These are phyloP conservation scores for Cordyceps pruinosa DNA, from an alignment of 2,329 filamentous ascomycete genomes.

Conservation along the genomic window DNA sequence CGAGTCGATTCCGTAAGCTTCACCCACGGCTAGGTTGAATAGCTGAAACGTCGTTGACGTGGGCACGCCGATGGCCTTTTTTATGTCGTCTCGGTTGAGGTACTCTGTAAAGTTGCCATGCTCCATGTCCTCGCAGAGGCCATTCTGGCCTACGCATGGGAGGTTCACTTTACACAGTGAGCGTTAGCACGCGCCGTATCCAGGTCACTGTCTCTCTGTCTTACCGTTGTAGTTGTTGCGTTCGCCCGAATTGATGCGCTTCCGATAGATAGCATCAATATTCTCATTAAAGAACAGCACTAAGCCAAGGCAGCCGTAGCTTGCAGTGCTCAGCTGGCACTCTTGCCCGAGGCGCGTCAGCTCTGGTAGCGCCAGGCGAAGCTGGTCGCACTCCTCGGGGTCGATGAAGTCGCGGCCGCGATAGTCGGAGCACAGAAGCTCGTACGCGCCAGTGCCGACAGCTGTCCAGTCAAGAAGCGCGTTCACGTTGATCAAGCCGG, in stretches of 20 bases:
- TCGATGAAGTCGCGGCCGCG: conserved; percentile 16
- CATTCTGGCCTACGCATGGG: not conserved
- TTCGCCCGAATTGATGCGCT: conserved; percentile 30
- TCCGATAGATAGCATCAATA: conserved; percentile 33
- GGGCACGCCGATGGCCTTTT: conserved; percentile 16
- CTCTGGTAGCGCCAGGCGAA: conserved; percentile 36
- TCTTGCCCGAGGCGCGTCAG: not conserved
- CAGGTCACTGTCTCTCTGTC: conserved; percentile 19
- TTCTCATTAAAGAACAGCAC: conserved; percentile 30
- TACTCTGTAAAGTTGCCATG: conserved; percentile 17
- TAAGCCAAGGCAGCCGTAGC: conserved; percentile 31
- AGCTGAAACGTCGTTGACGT: conserved; percentile 10
- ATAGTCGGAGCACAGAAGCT: conserved; percentile 12
- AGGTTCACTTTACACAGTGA: conserved; percentile 14
- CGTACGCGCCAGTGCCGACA: conserved; percentile 4
- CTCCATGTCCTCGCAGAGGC: conserved; percentile 19
- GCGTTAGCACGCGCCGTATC: conserved; percentile 27
- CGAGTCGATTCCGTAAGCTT: not conserved
- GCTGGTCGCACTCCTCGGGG: conserved; percentile 10
- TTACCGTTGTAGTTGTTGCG: conserved; percentile 39
- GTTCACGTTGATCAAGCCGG: conserved; percentile 12
- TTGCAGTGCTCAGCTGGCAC: not conserved
- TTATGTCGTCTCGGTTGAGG: conserved; percentile 15
- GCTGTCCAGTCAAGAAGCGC: conserved; percentile 13
- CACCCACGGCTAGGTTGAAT: not conserved